Base-by-base conservation (phyloP, 306 rosid species). In the Pterocarpus santalinus region DNA sequence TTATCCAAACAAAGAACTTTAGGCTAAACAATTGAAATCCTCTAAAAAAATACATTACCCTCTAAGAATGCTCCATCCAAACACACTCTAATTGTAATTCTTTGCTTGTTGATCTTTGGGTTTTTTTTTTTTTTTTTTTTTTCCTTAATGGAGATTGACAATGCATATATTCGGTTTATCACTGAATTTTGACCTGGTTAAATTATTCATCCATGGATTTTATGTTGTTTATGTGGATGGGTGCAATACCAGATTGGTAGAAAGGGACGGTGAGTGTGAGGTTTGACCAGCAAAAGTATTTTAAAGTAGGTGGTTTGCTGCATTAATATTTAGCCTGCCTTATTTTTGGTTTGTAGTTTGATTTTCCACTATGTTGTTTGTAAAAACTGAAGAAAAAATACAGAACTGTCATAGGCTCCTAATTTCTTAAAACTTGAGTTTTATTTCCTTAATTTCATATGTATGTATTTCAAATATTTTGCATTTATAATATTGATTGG, bases 161-260 rank as follows among this genome's bases (percentile, higher is more conserved):
- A 56, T 56, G 67, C 49, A 7, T 32, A n/a, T 56, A 46, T 7
- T 8, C 66, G 61, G 9, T 36, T 69, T 12, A 60, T 38, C 51
- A 28, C n/a, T 38, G 28, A 32, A 49, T 73, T 55, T 15, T 60
- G 9, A 49, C 30, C 39, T 30, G 41, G 10, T 30, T 65, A 71
- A 71, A 47, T 17, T 69, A 41, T 72, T 73, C 74, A 34, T 36
- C 68, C 33, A 2, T 73, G 41, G 52, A 55, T 73, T 43, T 65
- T 66, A 41, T 73, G 13, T 32, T 14, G 8, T 51, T 64, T 73
- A 15, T 49, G 38, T 36, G 38, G 53, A 35, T 62, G 15, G 4
- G 11, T 44, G 76, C 32, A 32, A 72, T 12, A 11, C 39, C 55
- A 34, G 32, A 34, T 15, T n/a, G 52, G 17, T 51, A 11, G 73